Base-by-base conservation (phyloP, 331 rosid species). In the Malus hybrid region DNA sequence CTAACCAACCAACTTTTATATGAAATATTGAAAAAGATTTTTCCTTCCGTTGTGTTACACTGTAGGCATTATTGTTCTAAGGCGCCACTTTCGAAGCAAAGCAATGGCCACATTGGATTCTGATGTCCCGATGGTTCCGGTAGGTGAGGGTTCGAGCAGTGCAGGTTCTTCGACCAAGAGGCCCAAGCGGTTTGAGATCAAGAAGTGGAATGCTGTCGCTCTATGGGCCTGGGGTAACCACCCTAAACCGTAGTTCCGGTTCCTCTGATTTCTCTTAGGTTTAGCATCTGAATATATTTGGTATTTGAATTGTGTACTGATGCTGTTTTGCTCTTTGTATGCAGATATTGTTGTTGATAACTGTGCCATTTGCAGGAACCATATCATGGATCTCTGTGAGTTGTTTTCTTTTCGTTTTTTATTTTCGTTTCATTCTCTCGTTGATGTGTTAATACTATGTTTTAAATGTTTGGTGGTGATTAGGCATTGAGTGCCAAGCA, bases 381-480 rank as follows among this genome's bases (percentile, higher is more conserved):
- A 94, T 77, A 94, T 94, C 79, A 94, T 94, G 99, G 99, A 94
- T 89, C 99, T 94, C 28, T 94, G 99, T 94, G 82, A 82, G 95
- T 69, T 46, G 56, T 32, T 4, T 18, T 31, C 56, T 55, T 60
- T 31, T 2, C 5, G 1, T n/a, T 6, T 28, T 31, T 11, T 66
- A 48, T 12, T 10, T 0, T 22, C 9, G 59, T 0, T 7, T n/a
- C 15, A 2, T 20, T 68, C 22, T 36, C 42, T 63, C 8, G 39
- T 20, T 29, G 5, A 1, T 24, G 42, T 36, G 4, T 16, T 36
- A 28, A 0, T 24, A 19, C 12, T 2, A 34, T n/a, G 22, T 73
- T 42, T 36, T 15, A 0, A 1, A 6, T 57, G 66, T 59, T 24
- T 72, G 65, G 65, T 80, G 75, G 12, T 83, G 82, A 60, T 24